Base-by-base conservation (phyloP, 352 stramenopile genomes). In the Blastocystis sp. region DNA sequence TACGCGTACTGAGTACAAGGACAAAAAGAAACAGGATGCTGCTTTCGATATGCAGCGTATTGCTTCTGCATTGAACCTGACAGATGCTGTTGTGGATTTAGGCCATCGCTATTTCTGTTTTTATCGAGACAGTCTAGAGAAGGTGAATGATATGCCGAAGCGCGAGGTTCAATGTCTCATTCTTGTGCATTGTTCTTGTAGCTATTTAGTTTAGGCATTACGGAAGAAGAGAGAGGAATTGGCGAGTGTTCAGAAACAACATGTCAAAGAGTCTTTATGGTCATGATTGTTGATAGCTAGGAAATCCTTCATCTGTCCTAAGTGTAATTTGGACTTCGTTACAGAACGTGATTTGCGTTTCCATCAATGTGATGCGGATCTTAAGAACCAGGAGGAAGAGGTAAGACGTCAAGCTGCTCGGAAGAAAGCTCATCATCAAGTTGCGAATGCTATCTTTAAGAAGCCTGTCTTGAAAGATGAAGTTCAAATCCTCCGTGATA, bases 141-240 rank as follows among this genome's bases (percentile, higher is more conserved):
- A 83, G 29, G 71, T 83, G 71, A 66, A 65, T n/a, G 52, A 83
- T 35, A 83, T 83, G 71, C 71, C 71, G 27, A 29, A 32, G n/a
- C 49, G 71, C 27, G 71, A 65, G 21, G 71, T 54, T n/a, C 71
- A 83, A 56, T 83, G 71, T 66, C 49, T 83, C n/a, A 83, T 83
- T 51, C 46, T 83, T 11, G 63, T 74, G 12, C 7, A 29, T 51
- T 14, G 16, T 19, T 3, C 0, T 4, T 11, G 0, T 43, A 14
- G 11, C 24, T 43, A 29, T 19, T 29, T 12, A 46, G n/a, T 54
- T 54, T 74, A 74, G 63, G 71, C 71, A 27, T 43, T 83, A 32
- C 71, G 71, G 4, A 63, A 66, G 21, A 83, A 83, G 46, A 27
- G 37, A 0, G 52, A 77, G n/a, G 65, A 77, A 3, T 24, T 35